A percentile compares a stretch with the other conserved stretches of the same genome.
Conservation (phyloP, 2,329 filamentous ascomycete species). For the Aspergillus hiratsukae region DNA sequence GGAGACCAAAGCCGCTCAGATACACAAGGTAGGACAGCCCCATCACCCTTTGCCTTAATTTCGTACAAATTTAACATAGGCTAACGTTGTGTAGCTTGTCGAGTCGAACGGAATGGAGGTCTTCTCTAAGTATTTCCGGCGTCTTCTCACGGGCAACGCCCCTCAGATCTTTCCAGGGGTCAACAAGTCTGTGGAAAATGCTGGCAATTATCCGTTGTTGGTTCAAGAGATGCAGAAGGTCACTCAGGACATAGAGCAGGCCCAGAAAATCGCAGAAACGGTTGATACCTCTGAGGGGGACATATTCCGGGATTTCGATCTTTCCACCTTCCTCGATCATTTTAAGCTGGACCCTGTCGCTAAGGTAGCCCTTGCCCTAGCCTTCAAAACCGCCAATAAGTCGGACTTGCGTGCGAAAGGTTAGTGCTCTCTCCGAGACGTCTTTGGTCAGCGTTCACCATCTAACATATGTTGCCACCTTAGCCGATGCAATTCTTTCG, state of each 20-base stretch:
- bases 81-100: constrained; percentile 61
- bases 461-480: constrained; percentile 3
- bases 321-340: constrained; percentile 92
- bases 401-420: constrained; percentile 85
- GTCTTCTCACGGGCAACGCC: constrained; percentile 86
- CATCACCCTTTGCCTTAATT: background rate
- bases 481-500: constrained; percentile 86
- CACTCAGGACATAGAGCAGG: constrained; percentile 72
- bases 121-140: constrained; percentile 91
- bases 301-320: constrained; percentile 90
- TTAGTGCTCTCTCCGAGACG: constrained; percentile 38
- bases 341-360: constrained; percentile 88
- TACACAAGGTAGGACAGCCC: constrained; percentile 71
- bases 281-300: constrained; percentile 89
- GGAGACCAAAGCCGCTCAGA: constrained; percentile 85
- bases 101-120: constrained; percentile 99
- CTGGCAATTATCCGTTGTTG: constrained; percentile 79
- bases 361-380: constrained; percentile 81
- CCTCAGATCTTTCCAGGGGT: constrained; percentile 81
- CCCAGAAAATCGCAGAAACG: constrained; percentile 85
- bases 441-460: background rate
- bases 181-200: constrained; percentile 67
- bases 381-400: constrained; percentile 79
- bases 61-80: background rate
- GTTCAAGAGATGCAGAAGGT: constrained; percentile 83